Percentiles rank a stretch among this genome's conserved stretches.
Conservation (phyloP, 352 stramenopile genomes). For the Pythium biforme region DNA sequence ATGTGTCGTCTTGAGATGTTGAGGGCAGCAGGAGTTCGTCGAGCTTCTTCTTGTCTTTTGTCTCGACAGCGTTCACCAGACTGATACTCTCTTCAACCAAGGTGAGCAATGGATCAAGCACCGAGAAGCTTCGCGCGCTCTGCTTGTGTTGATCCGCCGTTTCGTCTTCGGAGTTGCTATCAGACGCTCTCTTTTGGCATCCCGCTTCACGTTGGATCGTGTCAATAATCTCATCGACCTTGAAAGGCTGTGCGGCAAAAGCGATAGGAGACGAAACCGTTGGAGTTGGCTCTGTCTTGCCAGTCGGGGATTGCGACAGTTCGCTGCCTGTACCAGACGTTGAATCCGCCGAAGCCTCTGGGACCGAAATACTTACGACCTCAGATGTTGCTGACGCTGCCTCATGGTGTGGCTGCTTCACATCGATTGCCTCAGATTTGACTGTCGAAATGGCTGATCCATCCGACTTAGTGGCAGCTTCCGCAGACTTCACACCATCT, state of each 20-base stretch:
- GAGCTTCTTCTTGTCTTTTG: constrained; percentile 62
- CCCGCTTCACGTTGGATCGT: constrained; percentile 71
- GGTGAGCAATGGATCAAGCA: constrained; percentile 56
- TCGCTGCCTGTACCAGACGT: background rate
- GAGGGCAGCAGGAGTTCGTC: constrained; percentile 46
- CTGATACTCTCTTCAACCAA: constrained; percentile 70
- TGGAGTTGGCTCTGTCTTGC: background rate
- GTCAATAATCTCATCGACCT: constrained; percentile 56
- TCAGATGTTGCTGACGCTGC: background rate
- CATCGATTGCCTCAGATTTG: constrained; percentile 7
- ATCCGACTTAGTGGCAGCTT: background rate
- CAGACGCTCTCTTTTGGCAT: constrained; percentile 34
- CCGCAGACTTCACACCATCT: background rate
- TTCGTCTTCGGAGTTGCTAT: constrained; percentile 17
- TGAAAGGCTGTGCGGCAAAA: constrained; percentile 26
- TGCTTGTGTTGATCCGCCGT: constrained; percentile 20
- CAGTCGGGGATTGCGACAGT: background rate
- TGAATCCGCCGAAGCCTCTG: background rate
- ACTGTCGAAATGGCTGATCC: background rate
- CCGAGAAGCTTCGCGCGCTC: constrained; percentile 25
- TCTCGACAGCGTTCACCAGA: constrained; percentile 59
- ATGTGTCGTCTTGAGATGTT: constrained; percentile 24
- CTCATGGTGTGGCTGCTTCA: background rate
- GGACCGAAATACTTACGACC: background rate
- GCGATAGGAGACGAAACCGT: background rate